Evolutionary conservation across 129 eudicot genomes (phyloP).

Genomic region (Ambrosia trifida): DNA sequence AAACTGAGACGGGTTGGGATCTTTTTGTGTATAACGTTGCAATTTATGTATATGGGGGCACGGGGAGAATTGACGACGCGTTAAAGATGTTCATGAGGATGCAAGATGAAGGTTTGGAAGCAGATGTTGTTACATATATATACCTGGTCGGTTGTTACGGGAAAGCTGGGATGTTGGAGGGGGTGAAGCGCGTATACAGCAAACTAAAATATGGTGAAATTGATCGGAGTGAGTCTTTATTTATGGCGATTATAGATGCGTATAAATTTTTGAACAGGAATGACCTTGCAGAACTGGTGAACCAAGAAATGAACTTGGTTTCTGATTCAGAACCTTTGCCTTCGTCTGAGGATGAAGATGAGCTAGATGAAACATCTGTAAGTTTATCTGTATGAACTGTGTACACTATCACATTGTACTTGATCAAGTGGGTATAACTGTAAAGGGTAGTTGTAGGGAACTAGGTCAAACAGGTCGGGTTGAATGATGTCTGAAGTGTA

Average conservation of each 20-base stretch:
- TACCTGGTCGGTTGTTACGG: conserved; percentile 72
- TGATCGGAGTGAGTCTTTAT: conserved; percentile 57
- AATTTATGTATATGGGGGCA: conserved; percentile 53
- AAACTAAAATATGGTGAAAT: conserved; percentile 54
- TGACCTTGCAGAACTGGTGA: conserved; percentile 71
- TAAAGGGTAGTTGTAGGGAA: no score
- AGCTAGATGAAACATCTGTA: conserved; percentile 23
- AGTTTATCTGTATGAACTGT: conserved; percentile 25
- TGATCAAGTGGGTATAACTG: no score
- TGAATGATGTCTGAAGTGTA: no score
- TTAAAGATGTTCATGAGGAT: conserved; percentile 66
- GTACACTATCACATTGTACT: no score
- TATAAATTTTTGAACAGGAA: conserved; percentile 47
- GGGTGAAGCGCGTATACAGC: conserved; percentile 62
- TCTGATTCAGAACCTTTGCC: conserved; percentile 37
- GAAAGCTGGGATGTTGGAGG: conserved; percentile 75
- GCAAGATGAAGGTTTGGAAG: conserved; percentile 77
- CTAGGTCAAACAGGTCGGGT: no score
- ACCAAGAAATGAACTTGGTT: conserved; percentile 70
- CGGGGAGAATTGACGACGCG: conserved; percentile 58
- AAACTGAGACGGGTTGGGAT: conserved; percentile 37
- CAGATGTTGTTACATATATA: conserved; percentile 64
- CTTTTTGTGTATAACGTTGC: conserved; percentile 64
- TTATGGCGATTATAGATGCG: conserved; percentile 62
- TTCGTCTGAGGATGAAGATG: conserved; percentile 39